phyloP scores from a whole-genome alignment of 2,329 filamentous ascomycete genomes.

The Aspergillus felis region DNA sequence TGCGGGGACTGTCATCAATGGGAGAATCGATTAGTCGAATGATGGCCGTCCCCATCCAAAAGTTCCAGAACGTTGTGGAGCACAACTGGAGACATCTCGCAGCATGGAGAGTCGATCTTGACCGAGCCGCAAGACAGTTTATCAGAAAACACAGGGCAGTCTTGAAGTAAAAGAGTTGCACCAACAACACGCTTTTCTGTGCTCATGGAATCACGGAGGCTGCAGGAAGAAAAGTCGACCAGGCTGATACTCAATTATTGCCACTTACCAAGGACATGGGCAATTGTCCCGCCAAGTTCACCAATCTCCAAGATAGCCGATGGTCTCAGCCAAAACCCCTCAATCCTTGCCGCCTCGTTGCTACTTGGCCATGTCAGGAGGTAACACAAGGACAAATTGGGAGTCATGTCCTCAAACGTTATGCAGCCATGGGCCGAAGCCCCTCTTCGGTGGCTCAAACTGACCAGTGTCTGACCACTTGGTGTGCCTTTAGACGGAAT shows the following conservation, averaged over 20 bases:
- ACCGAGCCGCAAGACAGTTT: not conserved
- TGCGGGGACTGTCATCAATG: constrained; percentile 6
- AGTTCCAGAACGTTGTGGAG: not conserved
- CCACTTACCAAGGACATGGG: not conserved
- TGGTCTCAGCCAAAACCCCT: not conserved
- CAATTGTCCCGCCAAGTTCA: not conserved
- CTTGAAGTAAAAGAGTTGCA: too few relatives aligned
- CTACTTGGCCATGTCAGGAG: constrained; percentile 5
- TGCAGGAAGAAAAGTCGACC: not conserved
- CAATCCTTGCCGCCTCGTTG: constrained; percentile 6
- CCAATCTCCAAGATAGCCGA: not conserved
- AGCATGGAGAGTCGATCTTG: not conserved
- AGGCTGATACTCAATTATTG: not conserved
- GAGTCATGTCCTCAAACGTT: constrained; percentile 5
- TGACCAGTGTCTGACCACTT: not conserved
- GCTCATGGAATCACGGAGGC: not conserved
- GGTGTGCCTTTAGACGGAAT: not conserved
- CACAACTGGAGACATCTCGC: not conserved
- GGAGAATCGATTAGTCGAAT: not conserved
- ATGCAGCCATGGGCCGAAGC: not conserved
- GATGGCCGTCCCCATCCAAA: constrained; percentile 4
- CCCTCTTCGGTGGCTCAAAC: not conserved
- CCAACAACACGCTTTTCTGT: not conserved
- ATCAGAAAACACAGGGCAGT: not conserved
- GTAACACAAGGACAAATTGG: constrained; percentile 14